Evolutionary conservation across 345 rosid genomes (phyloP).

Genomic region (Diplotaxis tenuifolia): DNA sequence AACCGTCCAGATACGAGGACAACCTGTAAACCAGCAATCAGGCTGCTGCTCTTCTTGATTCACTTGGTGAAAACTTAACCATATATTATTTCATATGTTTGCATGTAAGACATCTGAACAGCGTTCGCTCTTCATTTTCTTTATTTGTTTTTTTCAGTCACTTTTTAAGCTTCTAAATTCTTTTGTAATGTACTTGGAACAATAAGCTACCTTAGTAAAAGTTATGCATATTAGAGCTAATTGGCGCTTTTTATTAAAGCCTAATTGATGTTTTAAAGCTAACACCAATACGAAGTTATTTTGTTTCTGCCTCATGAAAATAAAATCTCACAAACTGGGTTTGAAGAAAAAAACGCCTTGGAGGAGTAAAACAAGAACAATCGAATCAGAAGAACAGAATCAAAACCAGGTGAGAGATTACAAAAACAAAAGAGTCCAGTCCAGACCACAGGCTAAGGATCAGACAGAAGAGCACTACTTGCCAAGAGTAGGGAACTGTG

Average conservation of each 20-base stretch:
- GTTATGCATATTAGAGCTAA: background rate
- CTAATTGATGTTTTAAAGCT: background rate
- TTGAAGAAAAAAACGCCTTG: slow-evolving; percentile 22
- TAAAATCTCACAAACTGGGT: slow-evolving; percentile 17
- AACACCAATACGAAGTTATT: background rate
- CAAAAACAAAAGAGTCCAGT: slow-evolving; percentile 8
- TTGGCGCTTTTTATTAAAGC: background rate
- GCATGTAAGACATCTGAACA: slow-evolving; percentile 26
- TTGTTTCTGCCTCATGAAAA: background rate
- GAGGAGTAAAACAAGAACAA: slow-evolving; percentile 15
- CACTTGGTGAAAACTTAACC: slow-evolving; percentile 18
- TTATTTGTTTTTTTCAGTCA: slow-evolving; percentile 11
- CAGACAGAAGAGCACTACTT: slow-evolving; percentile 23
- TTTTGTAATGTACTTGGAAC: slow-evolving; percentile 30
- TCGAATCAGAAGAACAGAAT: slow-evolving; percentile 22
- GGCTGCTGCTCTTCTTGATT: slow-evolving; percentile 89
- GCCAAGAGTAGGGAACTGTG: slow-evolving; percentile 71
- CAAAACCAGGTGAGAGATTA: slow-evolving; percentile 17
- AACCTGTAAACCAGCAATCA: slow-evolving; percentile 85
- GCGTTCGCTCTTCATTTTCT: background rate
- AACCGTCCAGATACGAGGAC: slow-evolving; percentile 91
- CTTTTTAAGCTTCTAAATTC: slow-evolving; percentile 18
- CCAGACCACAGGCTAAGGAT: background rate
- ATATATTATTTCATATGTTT: slow-evolving; percentile 29
- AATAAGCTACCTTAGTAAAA: slow-evolving; percentile 17